phyloP scores from a whole-genome alignment of 1,284 basidiomycete genomes.

The Malassezia sympodialis region DNA sequence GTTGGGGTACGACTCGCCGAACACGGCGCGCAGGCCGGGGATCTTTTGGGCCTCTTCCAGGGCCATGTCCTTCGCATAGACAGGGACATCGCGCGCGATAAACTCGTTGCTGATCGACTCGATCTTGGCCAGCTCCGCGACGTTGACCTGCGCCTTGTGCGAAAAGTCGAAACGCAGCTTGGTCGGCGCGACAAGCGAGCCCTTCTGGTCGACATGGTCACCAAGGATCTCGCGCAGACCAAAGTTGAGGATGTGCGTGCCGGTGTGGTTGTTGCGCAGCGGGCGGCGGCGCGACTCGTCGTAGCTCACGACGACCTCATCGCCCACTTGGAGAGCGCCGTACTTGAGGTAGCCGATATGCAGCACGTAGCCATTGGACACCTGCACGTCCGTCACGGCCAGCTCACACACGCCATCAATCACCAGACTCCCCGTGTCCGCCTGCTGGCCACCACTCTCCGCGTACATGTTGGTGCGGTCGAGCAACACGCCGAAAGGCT shows the following conservation, averaged over 20 bases:
- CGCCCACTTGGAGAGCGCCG: slow-evolving; percentile 60
- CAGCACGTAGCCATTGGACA: slow-evolving; percentile 71
- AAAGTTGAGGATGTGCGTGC: slow-evolving; percentile 95
- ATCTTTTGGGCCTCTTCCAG: slow-evolving; percentile 76
- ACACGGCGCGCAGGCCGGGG: slow-evolving; percentile 85
- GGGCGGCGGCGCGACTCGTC: slow-evolving; percentile 79
- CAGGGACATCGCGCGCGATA: slow-evolving; percentile 78
- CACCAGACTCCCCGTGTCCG: slow-evolving; percentile 86
- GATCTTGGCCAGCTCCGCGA: slow-evolving; percentile 68
- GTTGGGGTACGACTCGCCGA: slow-evolving; percentile 94
- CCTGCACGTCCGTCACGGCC: slow-evolving; percentile 84
- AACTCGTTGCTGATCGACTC: slow-evolving; percentile 75
- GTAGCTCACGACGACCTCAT: slow-evolving; percentile 63
- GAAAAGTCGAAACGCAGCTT: slow-evolving; percentile 98
- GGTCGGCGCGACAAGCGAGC: slow-evolving; percentile 85
- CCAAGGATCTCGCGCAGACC: slow-evolving; percentile 82
- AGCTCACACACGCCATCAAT: slow-evolving; percentile 87
- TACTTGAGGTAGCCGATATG: slow-evolving; percentile 80
- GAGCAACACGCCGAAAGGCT: slow-evolving; percentile 73
- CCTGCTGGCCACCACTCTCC: slow-evolving; percentile 92
- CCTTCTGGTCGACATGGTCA: slow-evolving; percentile 94
- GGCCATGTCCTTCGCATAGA: slow-evolving; percentile 76
- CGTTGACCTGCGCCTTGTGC: slow-evolving; percentile 74
- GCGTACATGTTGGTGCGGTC: slow-evolving; percentile 97
- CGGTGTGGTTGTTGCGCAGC: slow-evolving; percentile 93